A percentile compares a stretch with the other conserved stretches of the same genome.
These are phyloP conservation scores for Penicillium sp. DNA, from an alignment of 2,329 filamentous ascomycete species.

Conservation along the genomic window DNA sequence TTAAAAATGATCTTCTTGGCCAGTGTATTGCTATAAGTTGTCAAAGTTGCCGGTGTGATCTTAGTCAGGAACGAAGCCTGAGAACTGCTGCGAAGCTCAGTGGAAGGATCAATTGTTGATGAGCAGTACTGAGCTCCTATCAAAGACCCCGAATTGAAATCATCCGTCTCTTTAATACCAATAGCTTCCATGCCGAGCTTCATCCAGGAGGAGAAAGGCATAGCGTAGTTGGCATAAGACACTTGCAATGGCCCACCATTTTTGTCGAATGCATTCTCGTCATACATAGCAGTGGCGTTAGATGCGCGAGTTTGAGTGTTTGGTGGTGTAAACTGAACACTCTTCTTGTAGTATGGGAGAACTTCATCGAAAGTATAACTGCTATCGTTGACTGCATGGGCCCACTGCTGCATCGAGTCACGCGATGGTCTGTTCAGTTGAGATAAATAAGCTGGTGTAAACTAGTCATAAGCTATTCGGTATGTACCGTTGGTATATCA, in stretches of 20 bases:
- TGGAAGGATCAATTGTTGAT: slow-evolving; percentile 26
- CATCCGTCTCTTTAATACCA: slow-evolving; percentile 35
- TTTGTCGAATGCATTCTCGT: slow-evolving; percentile 23
- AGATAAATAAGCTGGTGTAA: background rate
- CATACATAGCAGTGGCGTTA: slow-evolving; percentile 25
- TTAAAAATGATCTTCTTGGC: slow-evolving; percentile 45
- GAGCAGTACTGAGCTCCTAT: slow-evolving; percentile 39
- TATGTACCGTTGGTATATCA: slow-evolving; percentile 28
- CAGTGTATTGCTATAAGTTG: slow-evolving; percentile 40
- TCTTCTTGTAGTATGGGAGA: slow-evolving; percentile 26
- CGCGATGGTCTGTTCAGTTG: slow-evolving; percentile 12
- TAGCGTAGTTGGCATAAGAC: slow-evolving; percentile 40
- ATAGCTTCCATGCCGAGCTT: slow-evolving; percentile 38
- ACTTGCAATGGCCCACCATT: slow-evolving; percentile 38
- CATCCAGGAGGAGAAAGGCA: slow-evolving; percentile 40
- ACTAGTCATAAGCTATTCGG: background rate
- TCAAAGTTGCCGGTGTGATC: slow-evolving; percentile 31
- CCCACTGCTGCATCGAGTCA: slow-evolving; percentile 26
- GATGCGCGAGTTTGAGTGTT: slow-evolving; percentile 16
- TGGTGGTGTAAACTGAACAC: slow-evolving; percentile 25
- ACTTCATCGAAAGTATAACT: slow-evolving; percentile 27
- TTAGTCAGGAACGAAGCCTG: slow-evolving; percentile 35
- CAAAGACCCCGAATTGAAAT: slow-evolving; percentile 43
- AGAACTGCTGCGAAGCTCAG: slow-evolving; percentile 26
- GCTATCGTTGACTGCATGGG: slow-evolving; percentile 23